Evolutionary conservation across 768 basidiomycete species (phyloP).

Genomic region (Kwoniella dendrophila): DNA sequence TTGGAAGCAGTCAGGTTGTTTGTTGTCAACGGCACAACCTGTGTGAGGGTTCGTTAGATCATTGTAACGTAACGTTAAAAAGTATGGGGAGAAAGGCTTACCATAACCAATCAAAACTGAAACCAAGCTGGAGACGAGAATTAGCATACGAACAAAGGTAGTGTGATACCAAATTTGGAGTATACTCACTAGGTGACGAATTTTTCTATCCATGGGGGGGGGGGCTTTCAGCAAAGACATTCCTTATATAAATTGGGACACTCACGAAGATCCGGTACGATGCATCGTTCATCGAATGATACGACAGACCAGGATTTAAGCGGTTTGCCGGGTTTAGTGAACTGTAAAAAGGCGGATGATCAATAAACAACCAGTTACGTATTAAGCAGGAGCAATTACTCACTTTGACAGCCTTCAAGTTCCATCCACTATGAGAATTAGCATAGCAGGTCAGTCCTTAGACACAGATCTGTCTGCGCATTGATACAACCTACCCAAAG

Average conservation of each 20-base stretch:
- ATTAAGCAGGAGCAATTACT: not conserved
- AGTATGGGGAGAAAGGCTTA: no score
- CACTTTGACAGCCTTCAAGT: constrained; percentile 46
- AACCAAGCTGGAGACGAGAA: not conserved
- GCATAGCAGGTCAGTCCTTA: not conserved
- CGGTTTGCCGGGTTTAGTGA: constrained; percentile 30
- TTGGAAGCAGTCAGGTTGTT: constrained; percentile 29
- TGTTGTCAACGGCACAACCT: constrained; percentile 42
- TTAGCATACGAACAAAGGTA: not conserved
- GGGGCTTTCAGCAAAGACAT: constrained; percentile 1
- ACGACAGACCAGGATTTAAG: constrained; percentile 47
- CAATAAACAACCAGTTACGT: no score
- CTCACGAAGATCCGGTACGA: constrained; percentile 29
- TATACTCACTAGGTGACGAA: constrained; percentile 24
- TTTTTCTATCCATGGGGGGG: constrained; percentile 19
- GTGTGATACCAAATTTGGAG: not conserved
- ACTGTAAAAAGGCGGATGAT: constrained; percentile 19
- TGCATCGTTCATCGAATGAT: constrained; percentile 37
- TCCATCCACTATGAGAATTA: constrained; percentile 41
- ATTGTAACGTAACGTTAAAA: not conserved
- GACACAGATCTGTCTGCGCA: not conserved
- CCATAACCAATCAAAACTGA: constrained; percentile 21
- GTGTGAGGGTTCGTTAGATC: constrained; percentile 8
- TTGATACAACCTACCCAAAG: constrained; percentile 29
- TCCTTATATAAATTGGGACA: not conserved